Base-by-base conservation (phyloP, 2,329 filamentous ascomycete genomes). In the Diplodia seriata region DNA sequence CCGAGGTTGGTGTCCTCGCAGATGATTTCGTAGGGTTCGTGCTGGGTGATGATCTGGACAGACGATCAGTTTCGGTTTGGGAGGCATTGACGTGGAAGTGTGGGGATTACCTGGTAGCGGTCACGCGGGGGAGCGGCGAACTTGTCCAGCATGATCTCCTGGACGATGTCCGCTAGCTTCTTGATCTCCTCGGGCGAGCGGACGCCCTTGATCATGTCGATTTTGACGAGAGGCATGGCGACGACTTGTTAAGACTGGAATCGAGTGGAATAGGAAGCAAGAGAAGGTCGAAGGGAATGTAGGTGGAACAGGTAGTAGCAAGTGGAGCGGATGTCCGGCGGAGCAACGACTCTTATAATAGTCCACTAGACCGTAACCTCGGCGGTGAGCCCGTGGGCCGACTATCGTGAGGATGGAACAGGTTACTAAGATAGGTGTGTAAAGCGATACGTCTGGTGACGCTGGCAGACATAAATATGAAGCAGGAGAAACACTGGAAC, bases 1-100 rank as follows among this genome's bases (percentile, higher is more conserved):
- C 70, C 71, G n/a, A 77, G 70, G n/a, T 71, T 70, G 1, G 74
- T 76, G 68, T 77, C 75, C 67, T 76, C 74, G 69, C 72, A 77
- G 38, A 77, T 76, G 38, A 76, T 61, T 59, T 76, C 74, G 59
- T 71, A 74, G 23, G 72, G 71, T 50, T 77, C 75, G 68, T 76
- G 75, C 57, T 76, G 75, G 11, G 75, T 76, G 55, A 77, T 75
- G 61, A 77, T 74, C 53, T 66, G 29, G 6, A 5, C 2, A 12
- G 20, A 23, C 18, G 18, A 6, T n/a, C 11, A 26, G 18, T 1
- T 36, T 3, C 14, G 14, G 31, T 31, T 18, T 14, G 4, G 12
- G 5, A 14, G 20, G 4, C 43, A 23, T 6, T 8, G 8, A 8
- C 31, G 8, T 33, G 8, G 3, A 15, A 5, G 23, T 4, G 6